phyloP scores from a whole-genome alignment of 2,329 filamentous ascomycete species.

The Epichloe gansuensis region DNA sequence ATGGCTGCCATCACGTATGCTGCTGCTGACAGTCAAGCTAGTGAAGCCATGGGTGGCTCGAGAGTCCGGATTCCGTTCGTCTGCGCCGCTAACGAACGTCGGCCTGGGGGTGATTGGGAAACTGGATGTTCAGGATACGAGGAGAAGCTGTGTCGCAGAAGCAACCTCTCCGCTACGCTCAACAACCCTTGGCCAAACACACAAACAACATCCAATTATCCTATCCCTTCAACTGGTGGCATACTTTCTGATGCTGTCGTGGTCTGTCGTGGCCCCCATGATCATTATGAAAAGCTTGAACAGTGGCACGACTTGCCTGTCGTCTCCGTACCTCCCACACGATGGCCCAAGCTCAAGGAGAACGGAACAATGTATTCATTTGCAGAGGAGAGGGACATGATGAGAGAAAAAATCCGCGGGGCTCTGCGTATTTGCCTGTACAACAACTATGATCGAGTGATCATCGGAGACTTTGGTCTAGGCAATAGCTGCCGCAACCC shows the following conservation, averaged over 20 bases:
- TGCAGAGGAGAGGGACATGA: slow-evolving; percentile 54
- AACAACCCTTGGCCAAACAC: slow-evolving; percentile 43
- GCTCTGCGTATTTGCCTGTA: slow-evolving; percentile 57
- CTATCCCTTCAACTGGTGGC: slow-evolving; percentile 55
- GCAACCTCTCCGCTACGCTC: slow-evolving; percentile 58
- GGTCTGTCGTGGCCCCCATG: slow-evolving; percentile 58
- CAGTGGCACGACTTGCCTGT: slow-evolving; percentile 50
- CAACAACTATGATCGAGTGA: slow-evolving; percentile 42
- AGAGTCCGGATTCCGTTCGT: slow-evolving; percentile 47
- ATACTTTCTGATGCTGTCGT: slow-evolving; percentile 60
- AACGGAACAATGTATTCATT: slow-evolving; percentile 59
- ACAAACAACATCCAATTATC: slow-evolving; percentile 44
- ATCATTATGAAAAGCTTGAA: slow-evolving; percentile 46
- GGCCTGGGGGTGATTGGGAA: slow-evolving; percentile 71
- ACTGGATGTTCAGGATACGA: slow-evolving; percentile 37
- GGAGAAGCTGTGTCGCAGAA: slow-evolving; percentile 62
- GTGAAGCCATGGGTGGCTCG: slow-evolving; percentile 18
- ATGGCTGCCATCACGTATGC: slow-evolving; percentile 47
- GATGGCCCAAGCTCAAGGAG: slow-evolving; percentile 60
- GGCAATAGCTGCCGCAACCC: slow-evolving; percentile 53
- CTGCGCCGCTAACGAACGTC: slow-evolving; percentile 63
- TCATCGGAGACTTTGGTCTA: slow-evolving; percentile 52
- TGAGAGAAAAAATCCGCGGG: slow-evolving; percentile 58
- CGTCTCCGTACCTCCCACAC: slow-evolving; percentile 59
- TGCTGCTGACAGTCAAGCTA: slow-evolving; percentile 24